phyloP scores from a whole-genome alignment of 2,329 filamentous ascomycete species.

The Claviceps digitariae region DNA sequence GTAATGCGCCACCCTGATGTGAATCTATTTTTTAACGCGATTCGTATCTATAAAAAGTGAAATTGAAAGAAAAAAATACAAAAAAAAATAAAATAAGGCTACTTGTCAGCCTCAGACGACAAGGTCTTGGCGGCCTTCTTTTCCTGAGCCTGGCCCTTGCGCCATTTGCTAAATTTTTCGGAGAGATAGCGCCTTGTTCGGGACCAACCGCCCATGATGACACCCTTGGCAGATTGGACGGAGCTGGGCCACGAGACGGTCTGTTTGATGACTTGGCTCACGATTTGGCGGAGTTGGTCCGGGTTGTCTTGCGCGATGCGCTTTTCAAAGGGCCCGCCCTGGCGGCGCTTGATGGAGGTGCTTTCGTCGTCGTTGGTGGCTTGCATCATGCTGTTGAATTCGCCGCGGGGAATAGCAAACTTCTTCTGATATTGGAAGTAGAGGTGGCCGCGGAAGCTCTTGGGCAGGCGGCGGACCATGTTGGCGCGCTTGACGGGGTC shows the following conservation, averaged over 20 bases:
- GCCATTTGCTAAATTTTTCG: slow-evolving; percentile 66
- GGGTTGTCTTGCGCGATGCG: slow-evolving; percentile 62
- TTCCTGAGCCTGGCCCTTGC: slow-evolving; percentile 24
- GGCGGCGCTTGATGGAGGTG: slow-evolving; percentile 52
- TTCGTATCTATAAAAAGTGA: not conserved
- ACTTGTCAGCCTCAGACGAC: not conserved
- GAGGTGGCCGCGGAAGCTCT: slow-evolving; percentile 71
- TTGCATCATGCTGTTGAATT: slow-evolving; percentile 77
- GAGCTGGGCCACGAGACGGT: slow-evolving; percentile 91
- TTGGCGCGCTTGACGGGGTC: slow-evolving; percentile 81
- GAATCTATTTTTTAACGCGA: not conserved
- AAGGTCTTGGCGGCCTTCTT: slow-evolving; percentile 12
- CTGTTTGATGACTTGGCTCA: slow-evolving; percentile 66
- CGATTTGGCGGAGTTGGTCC: slow-evolving; percentile 52
- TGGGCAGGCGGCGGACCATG: slow-evolving; percentile 87
- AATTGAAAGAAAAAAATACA: not conserved
- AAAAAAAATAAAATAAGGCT: not conserved
- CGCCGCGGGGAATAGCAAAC: slow-evolving; percentile 67
- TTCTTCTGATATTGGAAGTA: slow-evolving; percentile 95
- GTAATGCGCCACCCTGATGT: not conserved
- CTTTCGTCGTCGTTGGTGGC: slow-evolving; percentile 54
- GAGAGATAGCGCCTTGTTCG: slow-evolving; percentile 62
- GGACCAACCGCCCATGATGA: slow-evolving; percentile 61
- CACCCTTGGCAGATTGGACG: slow-evolving; percentile 71
- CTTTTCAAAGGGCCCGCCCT: slow-evolving; percentile 75